Evolutionary conservation across 805 yeast species (phyloP).

Genomic region (Brettanomyces naardenensis): DNA sequence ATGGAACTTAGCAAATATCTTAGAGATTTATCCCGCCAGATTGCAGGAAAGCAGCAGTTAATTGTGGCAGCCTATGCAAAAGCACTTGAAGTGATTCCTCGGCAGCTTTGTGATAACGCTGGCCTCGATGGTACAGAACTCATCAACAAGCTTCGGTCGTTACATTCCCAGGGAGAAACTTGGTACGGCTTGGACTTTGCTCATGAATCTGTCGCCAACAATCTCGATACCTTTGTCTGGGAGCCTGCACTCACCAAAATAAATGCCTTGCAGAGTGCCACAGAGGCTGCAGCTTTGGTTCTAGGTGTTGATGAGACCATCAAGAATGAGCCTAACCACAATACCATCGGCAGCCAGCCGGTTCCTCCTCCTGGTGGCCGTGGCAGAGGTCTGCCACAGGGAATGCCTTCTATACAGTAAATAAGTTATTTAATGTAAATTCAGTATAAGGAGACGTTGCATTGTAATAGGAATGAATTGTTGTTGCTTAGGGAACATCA

Average conservation of each 20-base stretch:
- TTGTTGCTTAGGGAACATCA: too few relatives aligned
- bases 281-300: constrained; percentile 92
- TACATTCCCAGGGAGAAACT: constrained; percentile 86
- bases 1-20: constrained; percentile 90
- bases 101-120: constrained; percentile 98
- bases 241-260: constrained; percentile 93
- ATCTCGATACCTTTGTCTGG: constrained; percentile 86
- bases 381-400: constrained; percentile 53
- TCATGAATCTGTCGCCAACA: constrained; percentile 74
- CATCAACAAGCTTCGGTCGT: constrained; percentile 82
- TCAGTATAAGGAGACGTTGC: too few relatives aligned
- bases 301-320: constrained; percentile 95
- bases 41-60: constrained; percentile 94
- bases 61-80: constrained; percentile 89
- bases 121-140: constrained; percentile 97
- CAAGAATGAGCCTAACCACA: constrained; percentile 57
- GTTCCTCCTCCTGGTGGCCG: constrained; percentile 30
- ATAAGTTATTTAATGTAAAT: background rate
- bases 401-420: constrained; percentile 3
- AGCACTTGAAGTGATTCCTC: constrained; percentile 92
- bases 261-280: constrained; percentile 91
- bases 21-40: constrained; percentile 77
- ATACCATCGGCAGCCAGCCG: constrained; percentile 22
- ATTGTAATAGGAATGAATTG: too few relatives aligned
- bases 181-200: constrained; percentile 94